Conservation (phyloP, 179 eudicot genomes). For the Heliamphora ciliata region DNA sequence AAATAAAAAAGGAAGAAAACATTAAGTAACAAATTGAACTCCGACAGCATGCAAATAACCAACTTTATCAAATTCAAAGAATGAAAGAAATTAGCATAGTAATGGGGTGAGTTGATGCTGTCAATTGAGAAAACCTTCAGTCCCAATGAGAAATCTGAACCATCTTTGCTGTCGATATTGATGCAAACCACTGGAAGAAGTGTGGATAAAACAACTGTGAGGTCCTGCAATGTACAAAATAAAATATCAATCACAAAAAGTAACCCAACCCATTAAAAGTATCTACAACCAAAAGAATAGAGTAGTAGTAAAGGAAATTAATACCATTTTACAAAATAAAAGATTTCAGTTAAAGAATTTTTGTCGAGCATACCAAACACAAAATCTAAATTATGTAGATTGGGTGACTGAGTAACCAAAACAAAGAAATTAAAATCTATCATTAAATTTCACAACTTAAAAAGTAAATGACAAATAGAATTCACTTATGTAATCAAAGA, state of each 20-base stretch:
- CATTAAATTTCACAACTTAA: not conserved
- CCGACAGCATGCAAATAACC: not conserved
- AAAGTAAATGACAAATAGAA: not conserved
- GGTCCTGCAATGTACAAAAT: conserved; percentile 59
- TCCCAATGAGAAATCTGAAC: conserved; percentile 62
- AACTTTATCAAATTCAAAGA: not conserved
- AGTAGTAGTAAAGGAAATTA: not conserved
- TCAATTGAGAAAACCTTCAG: conserved; percentile 48
- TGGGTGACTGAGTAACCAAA: not conserved
- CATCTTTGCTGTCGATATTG: conserved; percentile 56
- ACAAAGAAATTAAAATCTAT: not conserved
- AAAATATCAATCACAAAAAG: conserved; percentile 10
- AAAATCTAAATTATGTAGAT: too few relatives aligned
- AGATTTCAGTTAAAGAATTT: not conserved
- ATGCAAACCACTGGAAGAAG: conserved; percentile 83
- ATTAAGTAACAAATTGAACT: not conserved
- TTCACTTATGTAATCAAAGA: not conserved
- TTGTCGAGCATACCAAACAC: not conserved
- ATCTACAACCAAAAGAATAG: not conserved
- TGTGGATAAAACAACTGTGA: conserved; percentile 66
- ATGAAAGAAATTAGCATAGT: not conserved
- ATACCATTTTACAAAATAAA: not conserved
- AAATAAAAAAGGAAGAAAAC: not conserved
- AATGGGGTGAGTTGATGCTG: not conserved
- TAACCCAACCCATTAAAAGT: not conserved